Base-by-base conservation (phyloP, 805 yeast genomes). In the Zygosaccharomyces lentus region DNA sequence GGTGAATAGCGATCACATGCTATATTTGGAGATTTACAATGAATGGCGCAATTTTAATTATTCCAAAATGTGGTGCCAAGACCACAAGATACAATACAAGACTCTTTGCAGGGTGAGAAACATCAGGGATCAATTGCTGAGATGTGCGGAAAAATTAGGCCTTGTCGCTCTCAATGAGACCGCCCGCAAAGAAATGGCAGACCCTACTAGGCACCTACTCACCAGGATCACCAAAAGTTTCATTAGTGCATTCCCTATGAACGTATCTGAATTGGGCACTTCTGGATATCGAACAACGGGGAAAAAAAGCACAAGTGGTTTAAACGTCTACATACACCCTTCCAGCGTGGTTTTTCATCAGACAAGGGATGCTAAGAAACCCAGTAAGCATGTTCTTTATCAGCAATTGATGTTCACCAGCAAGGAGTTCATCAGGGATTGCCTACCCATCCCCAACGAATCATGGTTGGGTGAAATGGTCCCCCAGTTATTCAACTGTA, bases 401-500 rank as follows among this genome's bases (percentile, higher is more conserved):
- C 88, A 89, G 57, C 95, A 91, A 50, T 69, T 91, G 56, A 84
- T 91, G 41, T 65, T 85, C 39, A 91, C 99, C 0, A 77, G 88
- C 21, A 87, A 83, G 61, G 97, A 90, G 67, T 91, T 81, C 64
- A 87, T 93, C 88, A 75, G 90, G 47, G 83, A 83, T 53, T 81
- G 89, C 57, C 77, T 86, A 64, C 78, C 88, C 0, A 71, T 85
- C 2, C 61, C 73, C n/a, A 80, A 82, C 34, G 90, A 84, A 25
- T 69, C 69, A 39, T 86, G 95, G 93, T 65, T 90, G 12, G 62
- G 62, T 1, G 90, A 85, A 53, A 76, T 80, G 51, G 96, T 95
- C 0, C 85, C 89, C 1, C 87, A 82, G 25, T 52, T 80, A 48
- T 56, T 67, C 43, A 50, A 27, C 46, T 23, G 34, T 29, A 35